These are phyloP conservation scores for Colletotrichum nymphaeae DNA, from an alignment of 2,329 filamentous ascomycete species.

Conservation along the genomic window DNA sequence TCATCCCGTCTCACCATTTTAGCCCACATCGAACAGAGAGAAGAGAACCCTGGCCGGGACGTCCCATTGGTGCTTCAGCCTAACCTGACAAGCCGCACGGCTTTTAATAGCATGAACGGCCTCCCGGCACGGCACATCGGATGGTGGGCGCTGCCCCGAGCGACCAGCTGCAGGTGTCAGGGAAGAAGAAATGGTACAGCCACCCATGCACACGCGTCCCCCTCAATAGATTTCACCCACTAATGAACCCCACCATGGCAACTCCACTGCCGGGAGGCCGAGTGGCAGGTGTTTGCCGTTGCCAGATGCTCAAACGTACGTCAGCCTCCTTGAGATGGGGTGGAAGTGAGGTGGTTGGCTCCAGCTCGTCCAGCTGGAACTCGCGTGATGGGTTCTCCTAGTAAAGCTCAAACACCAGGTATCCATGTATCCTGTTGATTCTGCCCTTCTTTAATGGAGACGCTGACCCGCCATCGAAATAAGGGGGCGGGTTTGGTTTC, in stretches of 20 bases:
- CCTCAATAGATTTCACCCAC: neutral
- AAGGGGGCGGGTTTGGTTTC: slow-evolving; percentile 25
- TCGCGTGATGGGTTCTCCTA: neutral
- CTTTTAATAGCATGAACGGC: slow-evolving; percentile 31
- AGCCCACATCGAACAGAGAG: slow-evolving; percentile 1
- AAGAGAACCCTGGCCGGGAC: neutral
- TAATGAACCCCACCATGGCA: neutral
- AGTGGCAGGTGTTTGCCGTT: slow-evolving; percentile 8
- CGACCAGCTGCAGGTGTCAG: neutral
- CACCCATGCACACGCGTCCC: slow-evolving; percentile 26
- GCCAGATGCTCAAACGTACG: slow-evolving; percentile 32
- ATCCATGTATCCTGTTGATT: slow-evolving; percentile 12
- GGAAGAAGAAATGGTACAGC: slow-evolving; percentile 8
- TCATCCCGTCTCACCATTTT: slow-evolving; percentile 29
- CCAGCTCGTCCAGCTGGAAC: neutral
- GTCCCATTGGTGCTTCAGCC: slow-evolving; percentile 3
- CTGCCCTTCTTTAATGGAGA: slow-evolving; percentile 28
- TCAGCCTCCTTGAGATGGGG: slow-evolving; percentile 28
- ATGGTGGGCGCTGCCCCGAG: slow-evolving; percentile 15
- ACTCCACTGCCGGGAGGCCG: slow-evolving; percentile 10
- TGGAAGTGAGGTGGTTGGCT: neutral
- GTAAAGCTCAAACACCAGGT: slow-evolving; percentile 29
- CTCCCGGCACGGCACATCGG: slow-evolving; percentile 31
- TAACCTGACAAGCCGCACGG: neutral
- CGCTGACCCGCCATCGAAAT: slow-evolving; percentile 20